phyloP scores from a whole-genome alignment of 345 rosid genomes.

The Physaria fendleri region DNA sequence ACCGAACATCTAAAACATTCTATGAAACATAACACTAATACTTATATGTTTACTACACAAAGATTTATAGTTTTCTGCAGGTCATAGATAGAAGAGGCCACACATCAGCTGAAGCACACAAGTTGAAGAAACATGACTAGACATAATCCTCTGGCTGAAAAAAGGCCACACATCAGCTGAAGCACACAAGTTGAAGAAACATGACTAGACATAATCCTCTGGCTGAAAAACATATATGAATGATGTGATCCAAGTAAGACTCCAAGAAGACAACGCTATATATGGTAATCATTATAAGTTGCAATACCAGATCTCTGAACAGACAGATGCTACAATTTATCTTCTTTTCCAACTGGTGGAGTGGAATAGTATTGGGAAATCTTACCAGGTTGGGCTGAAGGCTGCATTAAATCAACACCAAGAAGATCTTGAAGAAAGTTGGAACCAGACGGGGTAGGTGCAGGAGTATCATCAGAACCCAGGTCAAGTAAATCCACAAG shows the following conservation, averaged over 20 bases:
- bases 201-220: background rate
- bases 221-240: background rate
- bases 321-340: background rate
- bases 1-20: background rate
- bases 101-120: background rate
- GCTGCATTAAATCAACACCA: slow-evolving; percentile 65
- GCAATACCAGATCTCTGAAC: slow-evolving; percentile 1
- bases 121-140: slow-evolving; percentile 9
- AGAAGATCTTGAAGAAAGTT: slow-evolving; percentile 91
- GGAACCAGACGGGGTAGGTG: slow-evolving; percentile 56
- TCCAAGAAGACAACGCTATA: slow-evolving; percentile 7
- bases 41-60: slow-evolving; percentile 4
- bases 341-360: background rate
- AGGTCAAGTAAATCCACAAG: slow-evolving; percentile 88
- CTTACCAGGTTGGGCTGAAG: slow-evolving; percentile 62
- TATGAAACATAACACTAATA: background rate
- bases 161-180: background rate
- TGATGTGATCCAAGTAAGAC: background rate
- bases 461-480: slow-evolving; percentile 72
- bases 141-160: background rate
- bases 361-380: slow-evolving; percentile 9
- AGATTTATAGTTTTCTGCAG: background rate
- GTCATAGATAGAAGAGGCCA: slow-evolving; percentile 1
- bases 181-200: background rate
- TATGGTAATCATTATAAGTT: background rate